These are phyloP conservation scores for Aspergillus ibericus DNA, from an alignment of 2,329 filamentous ascomycete genomes.

Conservation along the genomic window DNA sequence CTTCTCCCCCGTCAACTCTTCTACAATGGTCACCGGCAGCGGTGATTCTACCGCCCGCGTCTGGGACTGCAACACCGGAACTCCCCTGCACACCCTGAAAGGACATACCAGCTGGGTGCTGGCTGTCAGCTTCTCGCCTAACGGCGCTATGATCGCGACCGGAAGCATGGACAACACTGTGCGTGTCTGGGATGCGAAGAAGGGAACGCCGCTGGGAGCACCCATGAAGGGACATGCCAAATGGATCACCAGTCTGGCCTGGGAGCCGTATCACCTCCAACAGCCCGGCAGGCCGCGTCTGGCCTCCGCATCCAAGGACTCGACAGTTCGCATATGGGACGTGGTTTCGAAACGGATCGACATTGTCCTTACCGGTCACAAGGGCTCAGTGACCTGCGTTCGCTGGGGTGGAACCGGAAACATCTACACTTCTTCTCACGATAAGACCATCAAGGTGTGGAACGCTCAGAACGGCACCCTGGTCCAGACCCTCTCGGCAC, in stretches of 20 bases:
- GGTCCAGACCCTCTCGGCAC: constrained; percentile 73
- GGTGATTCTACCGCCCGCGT: constrained; percentile 89
- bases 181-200: constrained; percentile 83
- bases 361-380: constrained; percentile 82
- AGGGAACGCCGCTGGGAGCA: constrained; percentile 70
- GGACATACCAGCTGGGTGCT: constrained; percentile 91
- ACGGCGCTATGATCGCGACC: constrained; percentile 77
- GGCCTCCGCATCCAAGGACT: constrained; percentile 86
- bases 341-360: constrained; percentile 76
- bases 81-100: constrained; percentile 78
- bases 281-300: constrained; percentile 70
- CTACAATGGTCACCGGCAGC: constrained; percentile 79
- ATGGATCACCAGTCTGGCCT: constrained; percentile 83
- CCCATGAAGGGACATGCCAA: constrained; percentile 82
- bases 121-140: constrained; percentile 82
- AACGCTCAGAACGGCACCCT: constrained; percentile 75
- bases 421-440: constrained; percentile 83
- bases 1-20: constrained; percentile 78
- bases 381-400: constrained; percentile 83
- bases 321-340: constrained; percentile 84
- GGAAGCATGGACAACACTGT: constrained; percentile 92
- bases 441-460: constrained; percentile 93
- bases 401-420: constrained; percentile 89
- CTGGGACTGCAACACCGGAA: constrained; percentile 94
- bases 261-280: constrained; percentile 92